phyloP scores from a whole-genome alignment of 148 eudicot genomes.

The Pouteria glomerata region DNA sequence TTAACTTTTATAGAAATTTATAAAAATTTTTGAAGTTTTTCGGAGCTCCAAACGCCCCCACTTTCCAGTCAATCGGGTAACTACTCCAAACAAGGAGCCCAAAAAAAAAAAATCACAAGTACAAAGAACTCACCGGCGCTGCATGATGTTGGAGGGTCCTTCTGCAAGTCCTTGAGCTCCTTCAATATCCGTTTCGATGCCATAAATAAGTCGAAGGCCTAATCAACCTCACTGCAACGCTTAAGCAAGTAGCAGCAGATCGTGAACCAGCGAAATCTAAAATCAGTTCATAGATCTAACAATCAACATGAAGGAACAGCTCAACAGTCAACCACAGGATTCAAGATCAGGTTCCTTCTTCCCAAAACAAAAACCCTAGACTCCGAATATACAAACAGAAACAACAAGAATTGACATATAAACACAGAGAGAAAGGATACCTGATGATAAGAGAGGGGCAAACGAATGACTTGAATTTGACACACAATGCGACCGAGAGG shows the following conservation, averaged over 20 bases:
- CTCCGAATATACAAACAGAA: background rate
- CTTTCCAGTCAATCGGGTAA: no score
- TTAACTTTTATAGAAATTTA: no score
- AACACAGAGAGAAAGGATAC: background rate
- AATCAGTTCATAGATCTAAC: background rate
- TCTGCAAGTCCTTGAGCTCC: constrained; percentile 23
- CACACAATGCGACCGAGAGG: no score
- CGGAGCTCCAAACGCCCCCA: no score
- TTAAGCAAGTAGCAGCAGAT: background rate
- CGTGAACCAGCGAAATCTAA: constrained; percentile 1
- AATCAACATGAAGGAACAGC: no score
- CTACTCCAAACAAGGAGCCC: background rate
- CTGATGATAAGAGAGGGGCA: no score
- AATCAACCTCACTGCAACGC: background rate
- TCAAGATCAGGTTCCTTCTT: constrained; percentile 1
- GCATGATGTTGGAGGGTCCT: constrained; percentile 21
- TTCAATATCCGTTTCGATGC: constrained; percentile 17
- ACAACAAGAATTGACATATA: background rate
- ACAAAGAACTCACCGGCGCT: constrained; percentile 10
- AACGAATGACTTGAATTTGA: no score
- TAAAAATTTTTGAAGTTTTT: no score
- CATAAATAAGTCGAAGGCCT: constrained; percentile 1
- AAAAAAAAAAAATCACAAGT: background rate
- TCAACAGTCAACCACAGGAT: background rate
- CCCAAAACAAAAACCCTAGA: background rate